Percentiles rank a stretch among this genome's conserved stretches.
phyloP scores from a whole-genome alignment of 176 grass and related monocot species.

The Musa schizocarpa region DNA sequence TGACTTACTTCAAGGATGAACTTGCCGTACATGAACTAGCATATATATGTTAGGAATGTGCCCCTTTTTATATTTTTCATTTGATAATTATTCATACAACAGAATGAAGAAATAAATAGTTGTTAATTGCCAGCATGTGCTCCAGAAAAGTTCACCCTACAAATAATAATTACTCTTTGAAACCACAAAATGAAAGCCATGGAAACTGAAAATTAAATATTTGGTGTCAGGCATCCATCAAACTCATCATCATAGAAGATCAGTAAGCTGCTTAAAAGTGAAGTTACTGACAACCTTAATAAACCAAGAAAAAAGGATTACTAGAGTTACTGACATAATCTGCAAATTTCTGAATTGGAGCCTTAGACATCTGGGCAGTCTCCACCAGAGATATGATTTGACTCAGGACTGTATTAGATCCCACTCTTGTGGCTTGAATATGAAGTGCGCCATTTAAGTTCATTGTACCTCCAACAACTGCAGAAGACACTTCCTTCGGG shows the following conservation, averaged over 20 bases:
- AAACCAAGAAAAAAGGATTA: neutral
- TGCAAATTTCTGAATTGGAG: constrained; percentile 97
- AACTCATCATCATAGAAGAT: neutral
- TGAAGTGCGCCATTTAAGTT: constrained; percentile 90
- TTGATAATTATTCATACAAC: neutral
- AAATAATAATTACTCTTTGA: neutral
- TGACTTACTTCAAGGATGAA: neutral
- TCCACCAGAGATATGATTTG: constrained; percentile 99
- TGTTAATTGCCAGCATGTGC: neutral
- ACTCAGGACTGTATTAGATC: constrained; percentile 78
- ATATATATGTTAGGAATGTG: neutral
- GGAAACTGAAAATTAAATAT: neutral
- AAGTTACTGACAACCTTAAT: neutral
- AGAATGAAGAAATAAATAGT: neutral
- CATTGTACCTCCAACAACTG: constrained; percentile 86
- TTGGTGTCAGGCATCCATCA: neutral
- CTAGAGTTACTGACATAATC: constrained; percentile 46
- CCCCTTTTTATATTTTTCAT: neutral
- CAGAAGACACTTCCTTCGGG: constrained; percentile 65
- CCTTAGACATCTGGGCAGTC: constrained; percentile 97
- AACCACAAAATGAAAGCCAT: neutral
- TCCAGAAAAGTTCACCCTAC: neutral
- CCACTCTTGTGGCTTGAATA: constrained; percentile 89
- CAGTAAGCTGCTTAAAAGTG: neutral
- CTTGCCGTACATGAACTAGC: neutral